Conservation (phyloP, 768 basidiomycete species). For the Auriscalpium vulgare region DNA sequence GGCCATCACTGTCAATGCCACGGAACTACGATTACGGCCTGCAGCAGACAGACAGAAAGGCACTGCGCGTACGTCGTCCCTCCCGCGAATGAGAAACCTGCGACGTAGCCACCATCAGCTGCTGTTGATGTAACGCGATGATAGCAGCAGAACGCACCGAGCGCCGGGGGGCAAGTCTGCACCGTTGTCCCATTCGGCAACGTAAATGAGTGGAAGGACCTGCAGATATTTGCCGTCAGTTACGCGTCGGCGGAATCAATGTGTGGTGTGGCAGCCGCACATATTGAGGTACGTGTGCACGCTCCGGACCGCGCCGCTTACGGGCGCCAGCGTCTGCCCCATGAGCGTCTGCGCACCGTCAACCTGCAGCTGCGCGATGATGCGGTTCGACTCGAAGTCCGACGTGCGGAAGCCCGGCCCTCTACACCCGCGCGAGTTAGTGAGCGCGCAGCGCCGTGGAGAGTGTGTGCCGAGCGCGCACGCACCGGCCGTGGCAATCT, state of each 20-base stretch:
- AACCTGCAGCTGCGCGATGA: constrained; percentile 67
- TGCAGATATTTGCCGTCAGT: constrained; percentile 17
- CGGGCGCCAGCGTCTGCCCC: constrained; percentile 34
- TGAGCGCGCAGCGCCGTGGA: constrained; percentile 1
- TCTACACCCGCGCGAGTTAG: constrained; percentile 24
- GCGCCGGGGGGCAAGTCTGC: constrained; percentile 69
- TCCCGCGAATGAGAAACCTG: constrained; percentile 71
- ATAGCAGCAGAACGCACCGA: constrained; percentile 38
- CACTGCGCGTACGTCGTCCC: constrained; percentile 58
- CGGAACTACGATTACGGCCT: neutral
- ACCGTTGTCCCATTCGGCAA: constrained; percentile 60
- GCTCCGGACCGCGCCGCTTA: constrained; percentile 55
- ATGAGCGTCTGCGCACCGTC: constrained; percentile 60
- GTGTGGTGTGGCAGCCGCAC: constrained; percentile 28
- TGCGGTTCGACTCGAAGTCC: constrained; percentile 67
- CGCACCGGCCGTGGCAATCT: constrained; percentile 65
- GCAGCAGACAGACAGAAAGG: neutral
- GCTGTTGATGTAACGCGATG: constrained; percentile 6
- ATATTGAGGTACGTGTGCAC: constrained; percentile 69
- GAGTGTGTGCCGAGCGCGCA: neutral
- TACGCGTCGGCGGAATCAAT: constrained; percentile 1
- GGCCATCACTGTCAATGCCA: constrained; percentile 52
- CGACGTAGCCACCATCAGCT: neutral
- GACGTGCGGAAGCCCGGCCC: constrained; percentile 72
- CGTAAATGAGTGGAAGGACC: constrained; percentile 56